Base-by-base conservation (phyloP, 2,329 filamentous ascomycete species). In the Colletotrichum tropicicola region DNA sequence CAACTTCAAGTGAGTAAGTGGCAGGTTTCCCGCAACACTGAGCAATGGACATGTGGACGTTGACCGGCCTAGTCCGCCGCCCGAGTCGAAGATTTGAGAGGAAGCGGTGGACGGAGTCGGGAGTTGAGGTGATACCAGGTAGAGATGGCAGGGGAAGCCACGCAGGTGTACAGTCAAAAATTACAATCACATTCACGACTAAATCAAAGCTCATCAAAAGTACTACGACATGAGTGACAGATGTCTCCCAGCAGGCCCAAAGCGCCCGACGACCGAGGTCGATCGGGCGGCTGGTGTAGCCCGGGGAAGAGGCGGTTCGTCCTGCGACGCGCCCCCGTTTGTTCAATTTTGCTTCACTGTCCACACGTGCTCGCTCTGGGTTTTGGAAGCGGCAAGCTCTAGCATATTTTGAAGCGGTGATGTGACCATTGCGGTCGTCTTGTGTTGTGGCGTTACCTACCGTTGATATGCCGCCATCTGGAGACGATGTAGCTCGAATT, bases 341-440 rank as follows among this genome's bases (percentile, higher is more conserved):
- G 41, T 80, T 85, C 79, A 64, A 79, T 89, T 71, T 89, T 82
- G 87, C 87, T 89, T 89, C 87, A 88, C 78, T 88, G 87, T 89
- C 87, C 87, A 89, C 87, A 89, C 87, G 86, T 87, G 84, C 82
- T 76, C 86, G 85, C 81, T 83, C 81, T 87, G 77, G 80, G 75
- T 73, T 72, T 73, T 75, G 78, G 75, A 83, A 80, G 79, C 86
- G 87, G 82, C 85, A 88, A 87, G 87, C 86, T 89, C 87, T 89
- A 89, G 87, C 87, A 86, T 82, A 47, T 81, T 81, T 86, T 79
- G 85, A 89, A 89, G 87, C 85, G 73, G 66, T 45, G 9, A 6
- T 27, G n/a, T 15, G 30, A 9, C 9, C 9, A 9, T 43, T 12
- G 17, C n/a, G n/a, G 39, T 43, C 10, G 3, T 47, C 43, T 45